Base-by-base conservation (phyloP, 2,329 filamentous ascomycete genomes). In the Daldinia eschscholtzii region DNA sequence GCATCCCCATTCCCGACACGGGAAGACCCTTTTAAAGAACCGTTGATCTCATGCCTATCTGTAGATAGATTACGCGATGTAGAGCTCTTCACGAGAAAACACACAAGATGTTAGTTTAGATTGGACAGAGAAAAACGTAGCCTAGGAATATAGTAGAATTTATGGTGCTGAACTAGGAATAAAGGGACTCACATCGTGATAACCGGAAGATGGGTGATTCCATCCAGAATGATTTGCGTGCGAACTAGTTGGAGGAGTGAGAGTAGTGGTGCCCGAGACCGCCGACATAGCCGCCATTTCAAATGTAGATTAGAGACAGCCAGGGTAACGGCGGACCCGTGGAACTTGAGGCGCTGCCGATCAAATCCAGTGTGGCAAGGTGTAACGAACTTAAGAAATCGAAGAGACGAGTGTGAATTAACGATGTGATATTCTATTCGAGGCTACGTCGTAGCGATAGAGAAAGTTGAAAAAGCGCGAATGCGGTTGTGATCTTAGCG, bases 231-330 rank as follows among this genome's bases (percentile, higher is more conserved):
- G 80, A 52, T 85, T 81, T 53, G 81, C 85, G 75, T 87, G 82
- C 62, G 82, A 83, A 75, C 83, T 86, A 71, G 80, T 81, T 15
- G 85, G 81, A 64, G 84, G 83, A 68, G 82, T 83, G 67, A 88
- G 78, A 52, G 84, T 81, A 67, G 83, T 81, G 58, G 83, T 81
- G 70, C 83, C 82, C 68, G 83, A 82, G 72, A 80, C 81, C 72
- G 85, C 79, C 72, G 86, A 85, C 78, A 88, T 83, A 76, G 84
- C 82, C 74, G 86, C 83, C 86, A 88, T 88, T 59, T 69, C 70
- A 46, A 63, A 53, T 41, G 18, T 52, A 41, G 56, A 64, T 68
- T 68, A 70, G 73, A 70, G 62, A 70, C 65, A 64, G 70, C 67
- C 64, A 74, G 60, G 67, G 68, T 68, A 70, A 65, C 57, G 58